A percentile compares a stretch with the other conserved stretches of the same genome.
These are phyloP conservation scores for Podospora anserina DNA, from an alignment of 495 filamentous ascomycete genomes.

Conservation along the genomic window DNA sequence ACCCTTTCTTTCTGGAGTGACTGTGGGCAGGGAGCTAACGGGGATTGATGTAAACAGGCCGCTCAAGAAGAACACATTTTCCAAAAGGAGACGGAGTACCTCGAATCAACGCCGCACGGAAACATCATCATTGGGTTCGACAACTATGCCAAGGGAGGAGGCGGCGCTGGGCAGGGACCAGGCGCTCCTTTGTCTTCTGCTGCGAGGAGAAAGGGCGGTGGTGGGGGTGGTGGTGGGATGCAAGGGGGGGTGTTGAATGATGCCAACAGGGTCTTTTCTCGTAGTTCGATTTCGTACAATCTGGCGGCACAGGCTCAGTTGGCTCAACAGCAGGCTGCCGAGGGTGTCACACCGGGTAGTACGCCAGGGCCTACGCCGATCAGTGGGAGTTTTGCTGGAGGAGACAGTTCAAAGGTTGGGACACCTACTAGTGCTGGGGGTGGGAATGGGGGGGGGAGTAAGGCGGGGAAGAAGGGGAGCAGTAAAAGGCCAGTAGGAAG, in stretches of 20 bases:
- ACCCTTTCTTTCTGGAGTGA: background rate
- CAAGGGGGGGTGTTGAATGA: background rate
- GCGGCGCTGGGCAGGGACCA: background rate
- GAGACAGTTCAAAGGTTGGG: constrained; percentile 41
- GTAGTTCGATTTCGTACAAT: constrained; percentile 52
- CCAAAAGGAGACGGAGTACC: constrained; percentile 79
- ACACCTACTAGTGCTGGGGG: constrained; percentile 43
- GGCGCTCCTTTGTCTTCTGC: background rate
- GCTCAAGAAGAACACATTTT: constrained; percentile 74
- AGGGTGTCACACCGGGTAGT: constrained; percentile 39
- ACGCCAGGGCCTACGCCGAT: constrained; percentile 38
- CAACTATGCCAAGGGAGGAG: constrained; percentile 82
- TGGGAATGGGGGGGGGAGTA: constrained; percentile 26
- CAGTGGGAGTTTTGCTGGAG: constrained; percentile 15
- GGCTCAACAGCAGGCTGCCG: constrained; percentile 11
- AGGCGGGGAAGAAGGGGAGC: constrained; percentile 44
- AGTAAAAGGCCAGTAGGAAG: constrained; percentile 14
- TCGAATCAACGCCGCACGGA: constrained; percentile 82
- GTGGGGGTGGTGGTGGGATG: background rate
- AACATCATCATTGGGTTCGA: constrained; percentile 98
- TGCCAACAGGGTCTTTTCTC: background rate
- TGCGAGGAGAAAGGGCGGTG: constrained; percentile 2
- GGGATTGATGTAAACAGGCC: constrained; percentile 24
- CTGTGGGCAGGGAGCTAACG: background rate
- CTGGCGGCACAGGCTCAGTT: constrained; percentile 29